A percentile compares a stretch with the other conserved stretches of the same genome.
phyloP scores from a whole-genome alignment of 1,284 basidiomycete species.

The Sanghuangporus weigelae region DNA sequence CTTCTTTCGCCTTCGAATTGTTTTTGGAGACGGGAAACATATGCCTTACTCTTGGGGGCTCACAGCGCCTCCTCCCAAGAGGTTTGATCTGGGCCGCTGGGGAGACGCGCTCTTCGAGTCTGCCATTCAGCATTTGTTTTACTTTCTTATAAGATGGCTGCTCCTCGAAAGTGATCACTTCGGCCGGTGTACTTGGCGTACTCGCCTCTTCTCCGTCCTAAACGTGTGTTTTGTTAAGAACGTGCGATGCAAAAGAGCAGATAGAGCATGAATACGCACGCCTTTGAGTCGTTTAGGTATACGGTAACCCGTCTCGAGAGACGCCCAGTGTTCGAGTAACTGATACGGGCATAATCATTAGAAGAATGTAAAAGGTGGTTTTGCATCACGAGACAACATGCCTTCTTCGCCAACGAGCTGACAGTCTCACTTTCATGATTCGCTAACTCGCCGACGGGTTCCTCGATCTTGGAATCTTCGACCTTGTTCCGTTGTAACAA shows the following conservation, averaged over 20 bases:
- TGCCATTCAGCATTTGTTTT: slow-evolving; percentile 18
- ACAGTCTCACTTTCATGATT: slow-evolving; percentile 54
- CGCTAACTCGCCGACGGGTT: slow-evolving; percentile 54
- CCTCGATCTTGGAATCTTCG: slow-evolving; percentile 78
- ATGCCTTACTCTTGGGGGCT: neutral
- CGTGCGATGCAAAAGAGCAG: slow-evolving; percentile 19
- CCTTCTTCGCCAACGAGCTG: slow-evolving; percentile 54
- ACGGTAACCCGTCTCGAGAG: slow-evolving; percentile 72
- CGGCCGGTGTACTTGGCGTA: slow-evolving; percentile 15
- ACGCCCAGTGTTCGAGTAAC: slow-evolving; percentile 72
- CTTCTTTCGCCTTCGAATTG: neutral
- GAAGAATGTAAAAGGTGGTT: neutral
- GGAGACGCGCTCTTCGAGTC: neutral
- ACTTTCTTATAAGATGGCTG: slow-evolving; percentile 30
- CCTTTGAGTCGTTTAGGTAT: slow-evolving; percentile 71
- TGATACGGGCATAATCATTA: slow-evolving; percentile 23
- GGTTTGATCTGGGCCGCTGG: neutral
- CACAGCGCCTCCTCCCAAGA: neutral
- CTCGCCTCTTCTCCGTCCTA: slow-evolving; percentile 28
- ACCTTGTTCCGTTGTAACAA: slow-evolving; percentile 90
- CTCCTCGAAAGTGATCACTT: slow-evolving; percentile 22
- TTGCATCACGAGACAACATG: slow-evolving; percentile 25
- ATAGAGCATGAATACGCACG: slow-evolving; percentile 28
- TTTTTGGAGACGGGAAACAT: neutral
- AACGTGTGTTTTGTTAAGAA: neutral